Conservation (phyloP, 306 rosid genomes). For the Castanea sativa region DNA sequence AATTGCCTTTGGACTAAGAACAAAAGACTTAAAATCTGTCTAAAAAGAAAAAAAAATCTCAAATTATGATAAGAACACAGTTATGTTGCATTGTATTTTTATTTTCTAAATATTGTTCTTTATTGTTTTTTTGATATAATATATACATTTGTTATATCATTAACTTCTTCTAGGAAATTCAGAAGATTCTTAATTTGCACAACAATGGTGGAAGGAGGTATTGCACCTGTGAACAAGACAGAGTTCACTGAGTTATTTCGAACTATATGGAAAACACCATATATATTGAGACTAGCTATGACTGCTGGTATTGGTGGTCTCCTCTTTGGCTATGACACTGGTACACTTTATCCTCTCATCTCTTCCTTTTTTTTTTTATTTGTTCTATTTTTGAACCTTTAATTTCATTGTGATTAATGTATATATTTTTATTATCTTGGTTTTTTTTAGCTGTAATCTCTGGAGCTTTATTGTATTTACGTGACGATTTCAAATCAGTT, state of each 20-base stretch:
- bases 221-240: slow-evolving; percentile 34
- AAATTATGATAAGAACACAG: too few relatives aligned
- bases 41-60: too few relatives aligned
- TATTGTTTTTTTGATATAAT: too few relatives aligned
- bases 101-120: too few relatives aligned
- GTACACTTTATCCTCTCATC: slow-evolving; percentile 14
- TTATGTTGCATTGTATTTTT: too few relatives aligned
- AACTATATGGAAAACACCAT: slow-evolving; percentile 63
- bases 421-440: background rate
- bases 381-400: background rate
- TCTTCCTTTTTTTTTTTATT: too few relatives aligned
- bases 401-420: background rate
- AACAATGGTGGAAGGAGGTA: slow-evolving; percentile 54
- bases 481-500: slow-evolving; percentile 59
- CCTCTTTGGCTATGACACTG: slow-evolving; percentile 85
- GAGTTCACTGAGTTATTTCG: slow-evolving; percentile 62
- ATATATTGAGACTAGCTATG: slow-evolving; percentile 74
- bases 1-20: too few relatives aligned
- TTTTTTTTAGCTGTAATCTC: slow-evolving; percentile 69
- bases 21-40: too few relatives aligned
- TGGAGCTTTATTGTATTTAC: slow-evolving; percentile 82
- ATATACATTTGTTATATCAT: too few relatives aligned
- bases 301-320: slow-evolving; percentile 90
- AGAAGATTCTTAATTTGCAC: background rate
- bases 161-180: too few relatives aligned